phyloP scores from a whole-genome alignment of 345 rosid species.

The Populus euphratica region DNA sequence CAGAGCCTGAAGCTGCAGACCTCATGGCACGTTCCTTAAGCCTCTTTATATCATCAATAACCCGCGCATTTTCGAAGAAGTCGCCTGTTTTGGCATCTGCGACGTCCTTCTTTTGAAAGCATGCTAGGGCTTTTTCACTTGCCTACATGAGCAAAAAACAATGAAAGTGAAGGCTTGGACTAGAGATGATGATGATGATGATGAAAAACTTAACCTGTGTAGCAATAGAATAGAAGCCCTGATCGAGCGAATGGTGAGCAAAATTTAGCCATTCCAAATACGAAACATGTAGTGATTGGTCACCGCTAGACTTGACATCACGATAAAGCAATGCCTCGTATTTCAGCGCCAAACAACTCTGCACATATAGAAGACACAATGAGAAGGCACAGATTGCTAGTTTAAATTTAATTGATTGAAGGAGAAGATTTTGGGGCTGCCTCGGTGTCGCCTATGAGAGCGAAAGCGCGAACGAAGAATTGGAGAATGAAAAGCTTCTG shows the following conservation, averaged over 20 bases:
- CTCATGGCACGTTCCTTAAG: slow-evolving; percentile 46
- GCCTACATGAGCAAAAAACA: slow-evolving; percentile 39
- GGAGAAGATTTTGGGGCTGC: slow-evolving; percentile 5
- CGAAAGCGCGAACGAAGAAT: slow-evolving; percentile 71
- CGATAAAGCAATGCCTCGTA: slow-evolving; percentile 69
- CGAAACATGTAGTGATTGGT: slow-evolving; percentile 52
- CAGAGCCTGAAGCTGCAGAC: slow-evolving; percentile 50
- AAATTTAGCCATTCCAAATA: slow-evolving; percentile 60
- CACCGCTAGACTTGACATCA: slow-evolving; percentile 43
- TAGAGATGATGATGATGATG: too few species aligned
- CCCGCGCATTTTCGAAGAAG: slow-evolving; percentile 13
- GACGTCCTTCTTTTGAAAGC: slow-evolving; percentile 34
- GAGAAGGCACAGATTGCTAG: background rate
- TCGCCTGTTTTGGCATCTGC: slow-evolving; percentile 22
- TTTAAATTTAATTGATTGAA: background rate
- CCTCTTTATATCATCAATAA: slow-evolving; percentile 34
- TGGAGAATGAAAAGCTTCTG: slow-evolving; percentile 61
- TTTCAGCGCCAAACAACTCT: slow-evolving; percentile 73
- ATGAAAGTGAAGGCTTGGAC: background rate
- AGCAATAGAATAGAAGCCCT: slow-evolving; percentile 56
- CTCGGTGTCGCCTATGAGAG: slow-evolving; percentile 70
- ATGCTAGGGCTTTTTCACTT: slow-evolving; percentile 50
- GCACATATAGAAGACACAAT: background rate
- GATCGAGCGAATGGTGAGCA: slow-evolving; percentile 50
- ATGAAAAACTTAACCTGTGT: slow-evolving; percentile 36